Evolutionary conservation across 2,329 filamentous ascomycete genomes (phyloP).

Genomic region (Arthrinium puccinioides): DNA sequence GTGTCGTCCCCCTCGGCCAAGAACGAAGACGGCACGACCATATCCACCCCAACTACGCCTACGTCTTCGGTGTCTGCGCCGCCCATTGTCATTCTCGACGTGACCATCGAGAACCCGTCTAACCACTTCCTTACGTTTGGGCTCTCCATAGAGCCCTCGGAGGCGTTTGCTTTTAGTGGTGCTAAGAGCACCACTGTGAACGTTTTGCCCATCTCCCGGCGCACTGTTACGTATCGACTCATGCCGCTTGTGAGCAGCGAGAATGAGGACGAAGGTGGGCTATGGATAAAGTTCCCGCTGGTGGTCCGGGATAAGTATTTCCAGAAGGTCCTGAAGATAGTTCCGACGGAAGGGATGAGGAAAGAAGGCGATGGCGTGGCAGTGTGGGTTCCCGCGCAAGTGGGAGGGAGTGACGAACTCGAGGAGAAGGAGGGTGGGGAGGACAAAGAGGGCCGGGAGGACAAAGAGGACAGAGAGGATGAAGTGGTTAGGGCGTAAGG

Average conservation of each 20-base stretch:
- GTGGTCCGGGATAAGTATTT: constrained; percentile 87
- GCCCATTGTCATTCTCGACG: constrained; percentile 37
- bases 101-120: constrained; percentile 86
- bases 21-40: constrained; percentile 14
- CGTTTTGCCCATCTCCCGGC: constrained; percentile 72
- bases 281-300: constrained; percentile 66
- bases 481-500: no score
- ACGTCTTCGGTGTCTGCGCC: constrained; percentile 17
- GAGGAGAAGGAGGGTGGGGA: no score
- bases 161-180: constrained; percentile 89
- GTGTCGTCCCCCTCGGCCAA: constrained; percentile 11
- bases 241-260: constrained; percentile 57
- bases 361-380: constrained; percentile 56
- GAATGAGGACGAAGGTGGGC: constrained; percentile 27
- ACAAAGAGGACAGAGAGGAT: no score
- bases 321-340: constrained; percentile 78
- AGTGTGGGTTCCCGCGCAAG: constrained; percentile 50
- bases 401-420: no score
- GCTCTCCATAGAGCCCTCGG: constrained; percentile 83
- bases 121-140: constrained; percentile 93
- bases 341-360: constrained; percentile 68
- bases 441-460: neutral
- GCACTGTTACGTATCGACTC: constrained; percentile 66
- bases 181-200: constrained; percentile 75
- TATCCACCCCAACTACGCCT: constrained; percentile 13